A percentile compares a stretch with the other conserved stretches of the same genome.
Evolutionary conservation across 352 stramenopile species (phyloP).

Genomic region (Globisporangium parvum): DNA sequence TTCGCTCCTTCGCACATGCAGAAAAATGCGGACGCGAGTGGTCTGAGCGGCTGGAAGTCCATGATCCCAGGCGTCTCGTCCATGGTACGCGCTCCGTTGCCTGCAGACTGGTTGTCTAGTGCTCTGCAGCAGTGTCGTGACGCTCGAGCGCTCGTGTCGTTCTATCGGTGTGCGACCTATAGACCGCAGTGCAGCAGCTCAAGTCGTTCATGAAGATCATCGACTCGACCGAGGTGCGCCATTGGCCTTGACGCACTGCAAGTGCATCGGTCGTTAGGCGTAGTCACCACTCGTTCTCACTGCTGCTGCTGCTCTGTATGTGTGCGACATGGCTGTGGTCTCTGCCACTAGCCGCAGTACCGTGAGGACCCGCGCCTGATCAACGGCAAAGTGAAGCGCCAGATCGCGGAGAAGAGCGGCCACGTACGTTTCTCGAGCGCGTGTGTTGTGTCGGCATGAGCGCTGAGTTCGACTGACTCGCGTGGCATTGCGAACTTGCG

Average conservation of each 20-base stretch:
- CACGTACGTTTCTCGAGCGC: slow-evolving; percentile 59
- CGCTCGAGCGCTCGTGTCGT: background rate
- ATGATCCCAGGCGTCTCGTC: slow-evolving; percentile 74
- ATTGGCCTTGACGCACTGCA: background rate
- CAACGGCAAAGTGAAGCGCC: slow-evolving; percentile 80
- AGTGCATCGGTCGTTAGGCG: too few species aligned
- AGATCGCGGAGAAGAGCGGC: slow-evolving; percentile 75
- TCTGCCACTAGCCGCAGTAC: slow-evolving; percentile 38
- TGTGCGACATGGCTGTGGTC: background rate
- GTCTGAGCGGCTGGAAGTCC: slow-evolving; percentile 70
- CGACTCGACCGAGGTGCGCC: slow-evolving; percentile 59
- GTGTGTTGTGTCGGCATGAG: too few species aligned
- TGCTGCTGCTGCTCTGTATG: background rate
- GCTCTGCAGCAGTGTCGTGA: background rate
- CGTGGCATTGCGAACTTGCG: too few species aligned
- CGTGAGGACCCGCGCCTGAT: slow-evolving; percentile 70
- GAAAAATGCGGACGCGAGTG: slow-evolving; percentile 74
- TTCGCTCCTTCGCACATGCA: slow-evolving; percentile 11
- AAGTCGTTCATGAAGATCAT: slow-evolving; percentile 79
- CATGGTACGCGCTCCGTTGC: slow-evolving; percentile 34
- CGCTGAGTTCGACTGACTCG: too few species aligned
- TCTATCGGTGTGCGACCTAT: background rate
- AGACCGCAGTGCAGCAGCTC: slow-evolving; percentile 83
- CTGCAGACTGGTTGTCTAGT: background rate
- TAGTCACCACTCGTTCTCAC: background rate